Evolutionary conservation across 139 green algal genomes (phyloP), one percentile per base, ranked within the genome.

Genomic region (Chlorella ohadii): DNA sequence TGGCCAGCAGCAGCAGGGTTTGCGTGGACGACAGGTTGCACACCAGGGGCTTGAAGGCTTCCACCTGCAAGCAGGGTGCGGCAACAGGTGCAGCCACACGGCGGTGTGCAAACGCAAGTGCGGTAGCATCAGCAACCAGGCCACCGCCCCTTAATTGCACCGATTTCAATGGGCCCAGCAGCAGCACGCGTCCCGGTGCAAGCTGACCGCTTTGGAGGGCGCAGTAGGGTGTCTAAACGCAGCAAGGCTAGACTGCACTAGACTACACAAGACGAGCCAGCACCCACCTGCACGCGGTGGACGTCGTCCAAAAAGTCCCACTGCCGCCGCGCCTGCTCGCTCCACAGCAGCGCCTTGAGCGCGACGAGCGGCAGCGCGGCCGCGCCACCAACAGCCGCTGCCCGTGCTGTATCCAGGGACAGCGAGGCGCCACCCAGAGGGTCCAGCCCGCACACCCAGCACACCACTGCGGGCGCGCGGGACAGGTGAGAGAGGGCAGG

Each of bases 221-320:
- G n/a, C n/a, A n/a, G n/a, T n/a, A n/a, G n/a, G n/a, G n/a, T n/a
- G n/a, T n/a, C n/a, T n/a, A n/a, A n/a, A n/a, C n/a, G n/a, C n/a
- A n/a, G n/a, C n/a, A n/a, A n/a, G n/a, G n/a, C n/a, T n/a, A n/a
- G n/a, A n/a, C n/a, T n/a, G n/a, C n/a, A n/a, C n/a, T n/a, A n/a
- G n/a, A n/a, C n/a, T n/a, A n/a, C n/a, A n/a, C n/a, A n/a, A n/a
- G n/a, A n/a, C n/a, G n/a, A n/a, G n/a, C n/a, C n/a, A 65, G 17
- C 2, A 65, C 2, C n/a, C n/a, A 88, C 72, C 56, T 84, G 72
- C 47, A 28, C 31, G 7, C 55, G 38, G 55, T 89, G 81, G n/a
- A 86, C 56, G 67, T 89, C 81, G 16, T 89, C 81, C 34, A 89
- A 11, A 44, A 83, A 89, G 17, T 63, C 51, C 33, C 84, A 36